phyloP scores from a whole-genome alignment of 352 stramenopile genomes.

The Phytophthora aleatoria region DNA sequence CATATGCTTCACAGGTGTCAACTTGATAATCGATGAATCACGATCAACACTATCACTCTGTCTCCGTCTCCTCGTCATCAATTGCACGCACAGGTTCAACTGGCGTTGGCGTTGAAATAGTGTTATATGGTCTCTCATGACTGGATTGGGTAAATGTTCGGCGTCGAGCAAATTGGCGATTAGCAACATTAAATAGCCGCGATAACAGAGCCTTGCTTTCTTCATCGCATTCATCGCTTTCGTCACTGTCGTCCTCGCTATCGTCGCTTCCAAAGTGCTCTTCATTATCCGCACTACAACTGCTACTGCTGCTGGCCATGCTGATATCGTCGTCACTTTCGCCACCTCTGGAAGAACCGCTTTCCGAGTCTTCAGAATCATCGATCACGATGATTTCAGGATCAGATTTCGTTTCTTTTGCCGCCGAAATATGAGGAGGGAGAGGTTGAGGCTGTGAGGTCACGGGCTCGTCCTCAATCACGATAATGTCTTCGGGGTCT shows the following conservation, averaged over 20 bases:
- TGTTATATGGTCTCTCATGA: neutral
- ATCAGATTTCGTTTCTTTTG: neutral
- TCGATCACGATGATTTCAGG: conserved; percentile 13
- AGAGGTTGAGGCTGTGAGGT: neutral
- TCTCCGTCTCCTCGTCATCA: conserved; percentile 35
- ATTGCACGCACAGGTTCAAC: neutral
- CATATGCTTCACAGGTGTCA: too few species aligned
- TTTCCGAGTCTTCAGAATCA: conserved; percentile 11
- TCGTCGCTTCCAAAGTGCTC: conserved; percentile 16
- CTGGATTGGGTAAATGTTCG: neutral
- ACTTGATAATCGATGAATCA: too few species aligned
- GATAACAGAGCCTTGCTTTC: conserved; percentile 12
- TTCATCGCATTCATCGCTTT: conserved; percentile 27
- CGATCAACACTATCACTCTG: conserved; percentile 17
- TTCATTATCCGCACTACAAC: conserved; percentile 20
- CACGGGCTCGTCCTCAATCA: conserved; percentile 11
- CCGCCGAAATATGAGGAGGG: neutral
- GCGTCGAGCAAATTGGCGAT: conserved; percentile 3
- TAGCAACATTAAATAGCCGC: conserved; percentile 11
- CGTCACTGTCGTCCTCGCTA: conserved; percentile 18
- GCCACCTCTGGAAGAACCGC: neutral
- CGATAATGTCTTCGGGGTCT: conserved; percentile 8
- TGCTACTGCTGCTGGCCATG: conserved; percentile 18
- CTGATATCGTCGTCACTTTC: conserved; percentile 20
- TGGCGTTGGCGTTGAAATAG: conserved; percentile 1